These are phyloP conservation scores for Phytophthora nicotianae DNA, from an alignment of 352 stramenopile species.

Conservation along the genomic window DNA sequence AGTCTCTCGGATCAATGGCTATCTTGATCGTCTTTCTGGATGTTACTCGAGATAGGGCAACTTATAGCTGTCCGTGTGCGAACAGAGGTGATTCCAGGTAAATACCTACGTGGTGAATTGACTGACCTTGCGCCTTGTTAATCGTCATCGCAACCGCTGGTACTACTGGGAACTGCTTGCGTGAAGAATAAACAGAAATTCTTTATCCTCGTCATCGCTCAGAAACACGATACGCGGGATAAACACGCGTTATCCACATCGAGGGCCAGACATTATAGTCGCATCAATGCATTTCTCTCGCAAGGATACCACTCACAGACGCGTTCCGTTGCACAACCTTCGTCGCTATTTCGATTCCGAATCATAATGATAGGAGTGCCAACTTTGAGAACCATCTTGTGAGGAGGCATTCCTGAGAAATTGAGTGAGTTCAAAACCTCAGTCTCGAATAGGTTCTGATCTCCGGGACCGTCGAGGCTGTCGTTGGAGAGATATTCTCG, in stretches of 20 bases:
- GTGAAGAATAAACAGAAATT: neutral
- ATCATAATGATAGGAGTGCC: neutral
- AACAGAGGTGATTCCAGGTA: neutral
- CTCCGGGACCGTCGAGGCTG: too few relatives aligned
- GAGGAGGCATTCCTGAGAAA: too few relatives aligned
- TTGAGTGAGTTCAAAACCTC: too few relatives aligned
- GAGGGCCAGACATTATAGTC: slow-evolving; percentile 2
- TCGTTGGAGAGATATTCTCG: too few relatives aligned
- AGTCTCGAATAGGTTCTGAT: too few relatives aligned
- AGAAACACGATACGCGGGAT: too few relatives aligned
- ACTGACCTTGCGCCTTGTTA: slow-evolving; percentile 1
- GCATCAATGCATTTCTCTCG: neutral
- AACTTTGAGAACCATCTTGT: neutral
- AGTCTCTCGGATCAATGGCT: too few relatives aligned
- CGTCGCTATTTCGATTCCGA: neutral
- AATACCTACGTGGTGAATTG: neutral
- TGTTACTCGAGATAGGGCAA: too few relatives aligned
- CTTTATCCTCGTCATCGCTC: neutral
- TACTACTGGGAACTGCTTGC: neutral
- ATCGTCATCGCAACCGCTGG: neutral
- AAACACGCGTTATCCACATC: too few relatives aligned
- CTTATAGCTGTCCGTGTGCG: neutral
- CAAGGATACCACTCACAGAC: neutral
- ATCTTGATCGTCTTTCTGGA: too few relatives aligned
- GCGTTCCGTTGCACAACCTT: neutral